A percentile compares a stretch with the other conserved stretches of the same genome.
These are phyloP conservation scores for Acacia pycnantha DNA, from an alignment of 331 rosid genomes.

Conservation along the genomic window DNA sequence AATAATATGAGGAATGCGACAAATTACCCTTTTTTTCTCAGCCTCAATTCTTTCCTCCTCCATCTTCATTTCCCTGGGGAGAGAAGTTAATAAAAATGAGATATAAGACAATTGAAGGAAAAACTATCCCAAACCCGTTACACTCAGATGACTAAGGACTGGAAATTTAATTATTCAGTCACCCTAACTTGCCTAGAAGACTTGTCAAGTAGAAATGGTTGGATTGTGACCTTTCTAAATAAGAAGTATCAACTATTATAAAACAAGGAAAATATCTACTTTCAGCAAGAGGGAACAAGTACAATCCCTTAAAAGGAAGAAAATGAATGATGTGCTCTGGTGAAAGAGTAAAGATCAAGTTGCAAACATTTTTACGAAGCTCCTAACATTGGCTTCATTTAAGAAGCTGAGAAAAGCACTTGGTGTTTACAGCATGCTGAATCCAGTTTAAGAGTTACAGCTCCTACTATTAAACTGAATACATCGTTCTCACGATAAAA, in stretches of 20 bases:
- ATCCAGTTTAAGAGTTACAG: not conserved
- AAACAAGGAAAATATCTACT: not conserved
- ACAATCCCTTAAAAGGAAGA: not conserved
- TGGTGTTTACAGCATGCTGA: not conserved
- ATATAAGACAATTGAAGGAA: constrained; percentile 16
- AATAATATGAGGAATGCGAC: constrained; percentile 11
- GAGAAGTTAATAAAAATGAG: constrained; percentile 25
- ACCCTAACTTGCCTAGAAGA: not conserved
- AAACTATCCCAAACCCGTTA: constrained; percentile 1
- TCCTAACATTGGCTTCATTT: no score
- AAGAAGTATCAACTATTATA: not conserved
- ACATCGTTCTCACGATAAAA: not conserved
- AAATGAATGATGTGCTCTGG: not conserved
- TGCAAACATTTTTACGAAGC: not conserved
- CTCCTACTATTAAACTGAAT: not conserved
- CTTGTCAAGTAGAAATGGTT: not conserved
- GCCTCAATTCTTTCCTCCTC: constrained; percentile 98
- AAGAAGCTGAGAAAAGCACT: not conserved
- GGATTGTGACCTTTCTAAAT: not conserved
- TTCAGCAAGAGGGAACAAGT: not conserved
- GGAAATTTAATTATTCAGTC: constrained; percentile 5
- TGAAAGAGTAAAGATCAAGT: not conserved
- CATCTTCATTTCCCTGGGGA: constrained; percentile 80
- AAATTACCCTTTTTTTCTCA: constrained; percentile 78
- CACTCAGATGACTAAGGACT: not conserved